phyloP scores from a whole-genome alignment of 306 rosid genomes.

The Cucurbita ficifolia region DNA sequence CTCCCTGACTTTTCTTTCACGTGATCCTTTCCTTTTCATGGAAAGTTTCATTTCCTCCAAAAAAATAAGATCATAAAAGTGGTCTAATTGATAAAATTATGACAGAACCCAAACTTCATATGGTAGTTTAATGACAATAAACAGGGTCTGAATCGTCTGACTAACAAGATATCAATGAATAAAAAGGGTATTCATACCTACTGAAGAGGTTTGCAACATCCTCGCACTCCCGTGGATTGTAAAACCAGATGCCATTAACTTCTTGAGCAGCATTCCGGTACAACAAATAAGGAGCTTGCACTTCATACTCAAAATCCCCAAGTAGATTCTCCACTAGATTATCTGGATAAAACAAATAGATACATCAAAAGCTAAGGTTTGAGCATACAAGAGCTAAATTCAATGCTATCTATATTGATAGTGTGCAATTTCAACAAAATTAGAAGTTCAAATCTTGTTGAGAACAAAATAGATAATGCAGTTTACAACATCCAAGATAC shows the following conservation, averaged over 20 bases:
- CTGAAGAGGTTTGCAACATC: slow-evolving; percentile 87
- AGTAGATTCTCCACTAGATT: slow-evolving; percentile 88
- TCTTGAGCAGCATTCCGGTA: slow-evolving; percentile 89
- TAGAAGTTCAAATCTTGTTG: background rate
- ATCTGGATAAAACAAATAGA: slow-evolving; percentile 30
- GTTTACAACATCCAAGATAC: background rate
- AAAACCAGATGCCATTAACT: slow-evolving; percentile 98
- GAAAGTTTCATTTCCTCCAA: background rate
- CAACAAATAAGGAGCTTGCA: slow-evolving; percentile 72
- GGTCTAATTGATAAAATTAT: background rate
- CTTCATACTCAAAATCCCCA: slow-evolving; percentile 89
- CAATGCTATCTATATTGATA: background rate
- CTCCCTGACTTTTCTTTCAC: background rate
- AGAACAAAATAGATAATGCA: background rate
- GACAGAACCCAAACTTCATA: background rate
- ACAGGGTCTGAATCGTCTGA: background rate
- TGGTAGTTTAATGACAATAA: background rate
- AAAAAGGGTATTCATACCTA: slow-evolving; percentile 27
- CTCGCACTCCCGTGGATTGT: slow-evolving; percentile 78
- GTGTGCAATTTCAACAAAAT: background rate
- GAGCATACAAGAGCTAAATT: background rate
- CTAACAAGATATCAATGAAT: background rate
- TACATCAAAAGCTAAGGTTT: background rate
- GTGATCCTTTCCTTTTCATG: background rate
- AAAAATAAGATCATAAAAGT: too few species aligned